A percentile compares a stretch with the other conserved stretches of the same genome.
Evolutionary conservation across 306 rosid species (phyloP).

Genomic region (barrel medic (Medicago truncatula)): DNA sequence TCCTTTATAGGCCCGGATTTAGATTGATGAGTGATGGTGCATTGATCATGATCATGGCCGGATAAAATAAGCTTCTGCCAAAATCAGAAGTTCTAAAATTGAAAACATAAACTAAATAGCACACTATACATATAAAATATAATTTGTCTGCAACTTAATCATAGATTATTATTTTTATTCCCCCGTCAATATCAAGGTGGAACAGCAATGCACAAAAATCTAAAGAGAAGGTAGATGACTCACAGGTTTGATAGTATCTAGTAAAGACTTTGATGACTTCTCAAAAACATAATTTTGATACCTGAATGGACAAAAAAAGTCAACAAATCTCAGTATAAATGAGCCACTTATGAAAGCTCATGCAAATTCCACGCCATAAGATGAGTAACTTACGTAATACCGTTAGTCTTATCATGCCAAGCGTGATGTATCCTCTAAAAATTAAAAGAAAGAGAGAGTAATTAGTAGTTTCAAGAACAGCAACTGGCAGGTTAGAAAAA

Average conservation of each 20-base stretch:
- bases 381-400: constrained; percentile 60
- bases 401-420: constrained; percentile 32
- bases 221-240: constrained; percentile 45
- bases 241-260: constrained; percentile 67
- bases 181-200: constrained; percentile 22
- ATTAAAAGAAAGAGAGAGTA: constrained; percentile 36
- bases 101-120: background rate
- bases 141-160: constrained; percentile 4
- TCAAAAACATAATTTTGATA: constrained; percentile 69
- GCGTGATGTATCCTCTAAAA: constrained; percentile 57
- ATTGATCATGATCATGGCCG: constrained; percentile 92
- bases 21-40: constrained; percentile 65
- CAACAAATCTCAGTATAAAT: constrained; percentile 35
- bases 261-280: constrained; percentile 63
- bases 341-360: constrained; percentile 7
- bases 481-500: constrained; percentile 37
- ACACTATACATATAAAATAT: constrained; percentile 10
- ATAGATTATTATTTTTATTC: background rate
- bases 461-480: constrained; percentile 40
- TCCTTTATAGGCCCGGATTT: constrained; percentile 61
- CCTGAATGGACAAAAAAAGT: constrained; percentile 50
- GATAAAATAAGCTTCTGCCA: constrained; percentile 74
- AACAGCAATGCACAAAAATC: constrained; percentile 34
- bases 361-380: constrained; percentile 34
- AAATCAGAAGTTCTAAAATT: constrained; percentile 25